Percentiles rank a stretch among this genome's conserved stretches.
Conservation (phyloP, 805 yeast species). For the Candida parachauliodes region DNA sequence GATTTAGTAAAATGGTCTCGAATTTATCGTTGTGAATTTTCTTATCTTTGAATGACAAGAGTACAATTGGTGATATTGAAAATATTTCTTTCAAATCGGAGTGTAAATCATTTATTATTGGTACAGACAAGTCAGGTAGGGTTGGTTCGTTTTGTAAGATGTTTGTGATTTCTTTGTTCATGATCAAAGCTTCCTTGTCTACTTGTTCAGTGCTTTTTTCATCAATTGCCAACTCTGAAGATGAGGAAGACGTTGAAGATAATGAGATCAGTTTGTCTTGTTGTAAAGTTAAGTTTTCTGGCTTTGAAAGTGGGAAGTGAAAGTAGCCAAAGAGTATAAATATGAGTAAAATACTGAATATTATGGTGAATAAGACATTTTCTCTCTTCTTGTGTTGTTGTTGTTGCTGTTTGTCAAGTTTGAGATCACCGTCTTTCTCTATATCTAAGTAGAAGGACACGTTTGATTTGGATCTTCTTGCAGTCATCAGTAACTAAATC, state of each 20-base stretch:
- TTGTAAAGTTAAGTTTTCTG: not conserved
- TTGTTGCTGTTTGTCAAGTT: not conserved
- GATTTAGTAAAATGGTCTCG: constrained; percentile 16
- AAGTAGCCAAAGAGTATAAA: not conserved
- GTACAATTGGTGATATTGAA: constrained; percentile 26
- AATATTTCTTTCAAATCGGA: constrained; percentile 26
- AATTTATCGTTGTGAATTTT: constrained; percentile 11
- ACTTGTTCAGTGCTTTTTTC: not conserved
- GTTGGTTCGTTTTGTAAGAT: not conserved
- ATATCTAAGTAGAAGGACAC: constrained; percentile 8
- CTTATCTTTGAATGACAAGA: constrained; percentile 21
- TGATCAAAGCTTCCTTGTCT: not conserved
- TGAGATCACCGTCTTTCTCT: constrained; percentile 4
- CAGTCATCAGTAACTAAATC: too few relatives aligned
- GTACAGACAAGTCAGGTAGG: too few relatives aligned
- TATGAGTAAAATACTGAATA: not conserved
- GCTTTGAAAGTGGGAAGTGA: not conserved
- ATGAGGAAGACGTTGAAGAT: not conserved
- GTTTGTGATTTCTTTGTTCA: constrained; percentile 2
- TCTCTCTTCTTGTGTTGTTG: not conserved
- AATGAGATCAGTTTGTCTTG: constrained; percentile 1
- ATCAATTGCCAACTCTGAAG: constrained; percentile 2
- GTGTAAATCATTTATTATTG: not conserved
- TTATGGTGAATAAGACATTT: not conserved
- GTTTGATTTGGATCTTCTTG: constrained; percentile 6